phyloP scores from a whole-genome alignment of 805 yeast genomes.

The Starmerella stigmatis region DNA sequence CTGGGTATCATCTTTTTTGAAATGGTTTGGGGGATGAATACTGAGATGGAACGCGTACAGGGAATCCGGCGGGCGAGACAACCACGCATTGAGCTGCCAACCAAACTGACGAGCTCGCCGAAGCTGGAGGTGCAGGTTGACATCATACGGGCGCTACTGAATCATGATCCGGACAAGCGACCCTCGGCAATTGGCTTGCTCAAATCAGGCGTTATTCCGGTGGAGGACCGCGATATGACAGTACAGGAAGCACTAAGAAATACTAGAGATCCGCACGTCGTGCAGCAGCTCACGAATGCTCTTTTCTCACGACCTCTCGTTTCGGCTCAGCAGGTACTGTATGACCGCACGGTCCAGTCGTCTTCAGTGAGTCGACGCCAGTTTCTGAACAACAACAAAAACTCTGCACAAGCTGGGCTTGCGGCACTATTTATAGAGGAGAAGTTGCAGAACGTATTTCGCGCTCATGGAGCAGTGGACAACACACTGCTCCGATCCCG shows the following conservation, averaged over 20 bases:
- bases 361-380: constrained; percentile 12
- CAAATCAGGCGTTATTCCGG: constrained; percentile 74
- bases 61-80: constrained; percentile 57
- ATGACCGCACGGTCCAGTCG: constrained; percentile 38
- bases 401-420: constrained; percentile 17
- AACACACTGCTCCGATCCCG: constrained; percentile 47
- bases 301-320: constrained; percentile 77
- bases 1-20: constrained; percentile 91
- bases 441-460: constrained; percentile 53
- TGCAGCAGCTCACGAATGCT: constrained; percentile 78
- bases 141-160: constrained; percentile 55
- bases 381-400: constrained; percentile 9
- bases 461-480: constrained; percentile 78
- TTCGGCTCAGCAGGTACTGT: constrained; percentile 73
- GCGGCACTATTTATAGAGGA: constrained; percentile 51
- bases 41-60: constrained; percentile 86
- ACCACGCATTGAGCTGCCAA: constrained; percentile 56
- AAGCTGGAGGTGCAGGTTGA: constrained; percentile 46
- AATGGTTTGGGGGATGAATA: constrained; percentile 74
- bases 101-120: constrained; percentile 46
- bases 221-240: constrained; percentile 79
- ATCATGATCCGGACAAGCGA: constrained; percentile 67
- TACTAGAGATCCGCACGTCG: constrained; percentile 85
- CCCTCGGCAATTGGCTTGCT: constrained; percentile 71
- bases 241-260: constrained; percentile 80